Evolutionary conservation across 768 basidiomycete species (phyloP), one percentile per base, ranked within the genome.

Genomic region (Kwoniella pini): DNA sequence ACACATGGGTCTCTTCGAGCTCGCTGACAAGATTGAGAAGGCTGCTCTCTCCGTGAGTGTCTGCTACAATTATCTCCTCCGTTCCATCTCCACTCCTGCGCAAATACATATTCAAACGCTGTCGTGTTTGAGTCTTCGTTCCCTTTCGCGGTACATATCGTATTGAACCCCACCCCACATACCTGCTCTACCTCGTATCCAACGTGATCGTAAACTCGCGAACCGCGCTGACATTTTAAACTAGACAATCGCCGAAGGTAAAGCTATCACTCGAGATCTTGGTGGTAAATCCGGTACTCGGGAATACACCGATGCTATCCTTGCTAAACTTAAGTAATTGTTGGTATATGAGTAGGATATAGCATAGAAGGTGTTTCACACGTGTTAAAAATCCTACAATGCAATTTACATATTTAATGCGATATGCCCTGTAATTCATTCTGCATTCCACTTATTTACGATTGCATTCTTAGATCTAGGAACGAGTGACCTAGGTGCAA

Each of bases 231-330:
- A 40, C 17, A 21, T 28, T 26, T 17, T 50, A 22, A 21, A 30
- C 15, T 65, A 95, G 93, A 98, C 93, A 31, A 96, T 99, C 76
- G 92, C 95, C 22, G 95, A 96, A 81, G 96, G 96, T 68, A 92
- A 90, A 81, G 79, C 83, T 40, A 94, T 97, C 79, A 99, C 96
- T 7, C 90, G 95, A 28, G 96, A 99, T 80, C 82, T 99, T 60
- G 93, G 96, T 21, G 96, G 96, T 40, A 93, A 89, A 78, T 85
- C 94, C 15, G 85, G 86, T 31, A 99, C 96, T 2, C 82, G 82
- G 78, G 87, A 96, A 80, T 97, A 90, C 81, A 94, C 94, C 40
- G 77, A 85, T 54, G 88, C 91, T 26, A 95, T 97, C 80, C 87
- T 96, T 63, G 70, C 81, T 64, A 92, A 86, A 81, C 81, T 95